phyloP scores from a whole-genome alignment of 169 alveolate species.

The Plasmodium yoelii region DNA sequence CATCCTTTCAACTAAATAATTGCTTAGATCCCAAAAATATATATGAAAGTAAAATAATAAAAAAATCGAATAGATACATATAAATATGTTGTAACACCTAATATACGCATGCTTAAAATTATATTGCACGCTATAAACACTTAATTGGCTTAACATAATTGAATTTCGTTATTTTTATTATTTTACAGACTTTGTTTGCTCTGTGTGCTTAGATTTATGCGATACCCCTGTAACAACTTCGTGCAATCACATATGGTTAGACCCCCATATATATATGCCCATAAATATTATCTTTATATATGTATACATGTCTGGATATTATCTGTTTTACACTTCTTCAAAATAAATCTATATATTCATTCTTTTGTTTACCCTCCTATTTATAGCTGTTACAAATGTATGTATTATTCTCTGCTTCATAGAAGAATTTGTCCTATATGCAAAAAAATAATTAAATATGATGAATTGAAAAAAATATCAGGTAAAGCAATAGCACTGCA shows the following conservation, averaged over 20 bases:
- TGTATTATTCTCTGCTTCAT: conserved; percentile 69
- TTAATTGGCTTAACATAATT: neutral
- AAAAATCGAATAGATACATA: too few relatives aligned
- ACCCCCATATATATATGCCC: neutral
- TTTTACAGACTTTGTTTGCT: conserved; percentile 63
- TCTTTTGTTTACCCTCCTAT: neutral
- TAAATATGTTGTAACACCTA: too few relatives aligned
- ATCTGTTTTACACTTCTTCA: neutral
- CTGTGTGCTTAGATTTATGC: conserved; percentile 74
- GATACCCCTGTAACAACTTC: conserved; percentile 59
- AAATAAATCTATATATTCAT: neutral
- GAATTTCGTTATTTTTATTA: neutral
- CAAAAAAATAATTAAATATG: conserved; percentile 35
- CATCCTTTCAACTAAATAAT: conserved; percentile 53
- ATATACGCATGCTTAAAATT: too few relatives aligned
- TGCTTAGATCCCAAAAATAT: conserved; percentile 41
- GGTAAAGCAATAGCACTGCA: conserved; percentile 16
- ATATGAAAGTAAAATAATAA: conserved; percentile 46
- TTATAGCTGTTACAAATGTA: conserved; percentile 69
- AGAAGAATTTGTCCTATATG: conserved; percentile 70
- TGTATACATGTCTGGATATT: neutral
- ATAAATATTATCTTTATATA: neutral
- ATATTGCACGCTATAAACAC: too few relatives aligned
- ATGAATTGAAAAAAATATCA: conserved; percentile 51
- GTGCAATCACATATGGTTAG: conserved; percentile 75